These are phyloP conservation scores for Termitomyces sp. DNA, from an alignment of 768 basidiomycete genomes.

Conservation along the genomic window DNA sequence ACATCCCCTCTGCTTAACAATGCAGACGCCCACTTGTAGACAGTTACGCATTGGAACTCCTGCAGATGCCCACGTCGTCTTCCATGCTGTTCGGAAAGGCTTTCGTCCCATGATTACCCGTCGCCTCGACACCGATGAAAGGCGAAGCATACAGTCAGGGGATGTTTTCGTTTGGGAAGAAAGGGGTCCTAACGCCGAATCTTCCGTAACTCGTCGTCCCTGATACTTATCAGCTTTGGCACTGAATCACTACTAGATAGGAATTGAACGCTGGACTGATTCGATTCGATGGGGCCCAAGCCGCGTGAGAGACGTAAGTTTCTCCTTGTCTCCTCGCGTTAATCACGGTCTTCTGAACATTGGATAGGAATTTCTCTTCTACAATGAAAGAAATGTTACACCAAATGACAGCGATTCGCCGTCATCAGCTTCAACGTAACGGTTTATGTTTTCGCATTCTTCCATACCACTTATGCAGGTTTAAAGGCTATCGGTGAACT, in stretches of 20 bases:
- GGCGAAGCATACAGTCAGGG: slow-evolving; percentile 64
- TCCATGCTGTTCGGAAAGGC: slow-evolving; percentile 60
- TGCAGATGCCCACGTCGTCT: slow-evolving; percentile 66
- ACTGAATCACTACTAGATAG: slow-evolving; percentile 39
- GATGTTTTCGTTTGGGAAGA: slow-evolving; percentile 85
- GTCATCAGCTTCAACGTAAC: slow-evolving; percentile 37
- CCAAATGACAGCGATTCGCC: slow-evolving; percentile 38
- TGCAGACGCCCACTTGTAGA: slow-evolving; percentile 69
- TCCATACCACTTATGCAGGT: not conserved
- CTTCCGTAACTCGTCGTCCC: slow-evolving; percentile 48
- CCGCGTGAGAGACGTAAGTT: slow-evolving; percentile 66
- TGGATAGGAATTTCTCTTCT: slow-evolving; percentile 68
- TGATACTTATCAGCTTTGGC: slow-evolving; percentile 4
- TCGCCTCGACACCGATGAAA: slow-evolving; percentile 72
- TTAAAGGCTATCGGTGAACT: slow-evolving; percentile 19
- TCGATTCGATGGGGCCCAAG: slow-evolving; percentile 78
- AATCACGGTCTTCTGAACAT: slow-evolving; percentile 4
- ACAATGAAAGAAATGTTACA: slow-evolving; percentile 61
- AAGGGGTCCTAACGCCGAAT: slow-evolving; percentile 60
- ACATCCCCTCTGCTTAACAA: slow-evolving; percentile 14
- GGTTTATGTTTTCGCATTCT: slow-evolving; percentile 8
- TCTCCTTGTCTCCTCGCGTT: not conserved
- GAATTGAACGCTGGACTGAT: slow-evolving; percentile 81
- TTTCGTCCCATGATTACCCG: slow-evolving; percentile 63
- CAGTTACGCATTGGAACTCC: slow-evolving; percentile 59